A percentile compares a stretch with the other conserved stretches of the same genome.
phyloP scores from a whole-genome alignment of 805 yeast genomes.

The baker's yeast (Saccharomyces cerevisiae) region DNA sequence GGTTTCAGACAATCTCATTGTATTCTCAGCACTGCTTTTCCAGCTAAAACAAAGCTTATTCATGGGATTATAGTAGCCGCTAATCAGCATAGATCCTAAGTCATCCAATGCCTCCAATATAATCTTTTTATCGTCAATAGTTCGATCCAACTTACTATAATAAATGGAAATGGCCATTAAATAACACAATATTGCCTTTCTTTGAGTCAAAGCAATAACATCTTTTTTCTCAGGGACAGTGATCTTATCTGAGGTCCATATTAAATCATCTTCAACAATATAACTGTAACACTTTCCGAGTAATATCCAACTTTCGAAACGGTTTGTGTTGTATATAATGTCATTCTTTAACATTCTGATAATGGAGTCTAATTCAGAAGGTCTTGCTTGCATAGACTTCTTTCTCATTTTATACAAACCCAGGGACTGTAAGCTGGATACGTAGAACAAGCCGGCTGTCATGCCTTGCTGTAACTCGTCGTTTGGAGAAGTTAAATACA shows the following conservation, averaged over 20 bases:
- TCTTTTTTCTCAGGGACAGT: conserved; percentile 53
- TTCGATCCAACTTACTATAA: neutral
- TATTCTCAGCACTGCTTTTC: conserved; percentile 8
- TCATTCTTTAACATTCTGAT: conserved; percentile 59
- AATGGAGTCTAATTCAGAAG: conserved; percentile 72
- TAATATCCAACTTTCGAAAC: conserved; percentile 82
- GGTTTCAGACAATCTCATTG: conserved; percentile 12
- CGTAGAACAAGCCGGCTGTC: conserved; percentile 51
- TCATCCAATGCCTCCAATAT: conserved; percentile 16
- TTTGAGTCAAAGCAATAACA: conserved; percentile 55
- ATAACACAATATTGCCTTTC: conserved; percentile 64
- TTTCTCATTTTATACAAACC: conserved; percentile 47
- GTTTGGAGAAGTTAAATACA: conserved; percentile 27
- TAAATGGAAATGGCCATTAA: conserved; percentile 45
- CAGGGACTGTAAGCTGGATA: conserved; percentile 27
- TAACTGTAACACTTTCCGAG: conserved; percentile 72
- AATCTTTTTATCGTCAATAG: conserved; percentile 13
- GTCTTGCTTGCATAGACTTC: conserved; percentile 69
- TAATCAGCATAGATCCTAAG: conserved; percentile 32
- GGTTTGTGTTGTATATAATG: conserved; percentile 50
- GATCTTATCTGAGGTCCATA: conserved; percentile 86
- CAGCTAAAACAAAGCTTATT: conserved; percentile 45
- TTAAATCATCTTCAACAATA: conserved; percentile 78
- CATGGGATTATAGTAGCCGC: conserved; percentile 58
- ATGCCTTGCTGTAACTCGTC: conserved; percentile 44